Base-by-base conservation (phyloP, 2,329 filamentous ascomycete genomes). In the Alternaria consortialis region DNA sequence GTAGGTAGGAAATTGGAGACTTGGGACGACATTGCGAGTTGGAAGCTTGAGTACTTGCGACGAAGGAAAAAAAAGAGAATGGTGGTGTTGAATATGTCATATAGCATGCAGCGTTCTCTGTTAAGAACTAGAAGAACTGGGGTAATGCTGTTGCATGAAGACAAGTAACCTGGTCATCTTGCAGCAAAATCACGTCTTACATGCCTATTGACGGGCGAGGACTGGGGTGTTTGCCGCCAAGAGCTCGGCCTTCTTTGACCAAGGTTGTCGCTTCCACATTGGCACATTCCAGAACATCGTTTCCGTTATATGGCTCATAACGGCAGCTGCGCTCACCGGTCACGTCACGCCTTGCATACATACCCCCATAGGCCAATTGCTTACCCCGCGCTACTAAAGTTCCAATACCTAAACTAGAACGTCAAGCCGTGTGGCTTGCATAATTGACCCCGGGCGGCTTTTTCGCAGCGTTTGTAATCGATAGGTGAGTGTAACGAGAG, bases 361-460 rank as follows among this genome's bases (percentile, higher is more conserved):
- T 25, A 12, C 34, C 29, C 12, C 12, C 29, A 48, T 48, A 5
- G 20, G 20, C 31, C 46, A 25, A 48, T 31, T 23, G 25, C 31
- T 36, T 17, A 31, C 46, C 46, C 13, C 31, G 20, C 29, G 31
- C 46, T 23, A 32, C 46, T 34, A 23, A 12, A 48, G 13, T 23
- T 15, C 17, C 31, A 20, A 34, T 9, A n/a, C 31, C 46, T 25
- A 37, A 17, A 13, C n/a, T 37, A 37, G 46, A 13, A 6, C 13
- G 32, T 50, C 20, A n/a, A 50, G 46, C 31, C 46, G 46, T 50
- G 46, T 36, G 46, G 46, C 46, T 34, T 50, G 46, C 46, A 50
- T 36, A 50, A 15, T 23, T 36, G 31, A 7, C 31, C 23, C 13
- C 46, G 46, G 17, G 46, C 25, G 46, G 46, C 46, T 36, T 37